Percentiles rank a stretch among this genome's conserved stretches.
phyloP scores from a whole-genome alignment of 768 basidiomycete species.

The Pholiota molesta region DNA sequence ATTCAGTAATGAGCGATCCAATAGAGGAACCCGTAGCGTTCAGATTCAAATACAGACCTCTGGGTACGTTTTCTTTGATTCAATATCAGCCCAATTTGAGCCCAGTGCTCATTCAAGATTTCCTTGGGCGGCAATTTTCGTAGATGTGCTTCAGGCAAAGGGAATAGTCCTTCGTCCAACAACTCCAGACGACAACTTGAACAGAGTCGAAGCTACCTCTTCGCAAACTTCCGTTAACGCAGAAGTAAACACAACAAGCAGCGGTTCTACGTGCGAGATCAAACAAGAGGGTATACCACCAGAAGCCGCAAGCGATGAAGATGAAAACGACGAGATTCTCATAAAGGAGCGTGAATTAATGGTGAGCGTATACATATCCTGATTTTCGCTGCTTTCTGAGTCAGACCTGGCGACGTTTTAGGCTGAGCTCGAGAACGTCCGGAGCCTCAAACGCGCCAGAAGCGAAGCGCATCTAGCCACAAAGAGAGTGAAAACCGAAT shows the following conservation, averaged over 20 bases:
- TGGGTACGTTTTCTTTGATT: not conserved
- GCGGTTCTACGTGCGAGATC: not conserved
- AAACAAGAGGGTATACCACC: not conserved
- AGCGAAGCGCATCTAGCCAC: not conserved
- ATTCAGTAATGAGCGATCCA: too few relatives aligned
- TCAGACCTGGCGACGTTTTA: not conserved
- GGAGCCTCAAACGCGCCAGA: not conserved
- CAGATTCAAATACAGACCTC: not conserved
- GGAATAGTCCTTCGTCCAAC: not conserved
- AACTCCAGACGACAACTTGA: not conserved
- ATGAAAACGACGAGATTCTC: not conserved
- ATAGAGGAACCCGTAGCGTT: not conserved
- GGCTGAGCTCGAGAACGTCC: not conserved
- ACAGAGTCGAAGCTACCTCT: too few relatives aligned
- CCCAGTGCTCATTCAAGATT: not conserved
- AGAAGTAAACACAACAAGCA: not conserved
- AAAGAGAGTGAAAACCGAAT: not conserved
- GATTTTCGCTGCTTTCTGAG: not conserved
- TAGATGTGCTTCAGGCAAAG: not conserved
- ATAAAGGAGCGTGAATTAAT: not conserved
- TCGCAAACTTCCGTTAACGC: not conserved
- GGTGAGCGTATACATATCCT: not conserved
- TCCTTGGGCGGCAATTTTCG: not conserved
- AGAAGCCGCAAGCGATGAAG: not conserved
- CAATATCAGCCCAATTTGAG: not conserved